Conservation (phyloP, 2,329 filamentous ascomycete genomes). For the Fusarium tanahbumbuense region DNA sequence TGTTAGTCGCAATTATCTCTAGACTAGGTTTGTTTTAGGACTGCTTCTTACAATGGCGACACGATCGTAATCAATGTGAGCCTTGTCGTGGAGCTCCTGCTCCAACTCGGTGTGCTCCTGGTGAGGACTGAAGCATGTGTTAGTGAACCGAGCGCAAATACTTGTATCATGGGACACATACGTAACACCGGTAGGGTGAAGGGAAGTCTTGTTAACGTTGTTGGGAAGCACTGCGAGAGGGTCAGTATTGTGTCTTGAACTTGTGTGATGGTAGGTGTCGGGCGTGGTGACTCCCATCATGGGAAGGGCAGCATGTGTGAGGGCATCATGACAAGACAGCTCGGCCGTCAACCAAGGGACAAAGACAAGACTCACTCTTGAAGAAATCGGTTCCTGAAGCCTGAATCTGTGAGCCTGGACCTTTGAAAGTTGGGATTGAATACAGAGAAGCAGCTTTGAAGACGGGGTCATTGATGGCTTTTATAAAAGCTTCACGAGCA, state of each 20-base stretch:
- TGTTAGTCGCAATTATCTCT: constrained; percentile 21
- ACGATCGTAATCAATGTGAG: constrained; percentile 98
- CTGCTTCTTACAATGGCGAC: constrained; percentile 87
- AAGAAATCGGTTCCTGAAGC: constrained; percentile 53
- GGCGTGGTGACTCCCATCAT: constrained; percentile 10
- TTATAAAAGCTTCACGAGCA: constrained; percentile 53
- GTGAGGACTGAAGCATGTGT: constrained; percentile 70
- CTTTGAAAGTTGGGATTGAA: constrained; percentile 52
- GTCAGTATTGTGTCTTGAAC: constrained; percentile 37
- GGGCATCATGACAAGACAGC: constrained; percentile 21
- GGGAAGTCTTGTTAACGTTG: constrained; percentile 88
- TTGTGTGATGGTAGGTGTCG: constrained; percentile 6
- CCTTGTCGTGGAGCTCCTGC: constrained; percentile 96
- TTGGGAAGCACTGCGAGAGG: constrained; percentile 61
- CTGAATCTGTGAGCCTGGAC: constrained; percentile 55
- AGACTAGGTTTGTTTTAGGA: not conserved
- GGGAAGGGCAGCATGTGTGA: constrained; percentile 20
- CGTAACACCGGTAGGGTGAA: constrained; percentile 92
- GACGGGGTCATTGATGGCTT: constrained; percentile 57
- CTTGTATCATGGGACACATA: constrained; percentile 62
- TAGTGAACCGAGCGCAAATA: constrained; percentile 40
- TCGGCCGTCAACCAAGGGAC: constrained; percentile 8
- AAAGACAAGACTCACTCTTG: constrained; percentile 54
- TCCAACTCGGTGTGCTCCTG: constrained; percentile 94
- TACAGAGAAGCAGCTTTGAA: constrained; percentile 54